Evolutionary conservation across 1,284 basidiomycete species (phyloP).

Genomic region (Sphagnurus paluster): DNA sequence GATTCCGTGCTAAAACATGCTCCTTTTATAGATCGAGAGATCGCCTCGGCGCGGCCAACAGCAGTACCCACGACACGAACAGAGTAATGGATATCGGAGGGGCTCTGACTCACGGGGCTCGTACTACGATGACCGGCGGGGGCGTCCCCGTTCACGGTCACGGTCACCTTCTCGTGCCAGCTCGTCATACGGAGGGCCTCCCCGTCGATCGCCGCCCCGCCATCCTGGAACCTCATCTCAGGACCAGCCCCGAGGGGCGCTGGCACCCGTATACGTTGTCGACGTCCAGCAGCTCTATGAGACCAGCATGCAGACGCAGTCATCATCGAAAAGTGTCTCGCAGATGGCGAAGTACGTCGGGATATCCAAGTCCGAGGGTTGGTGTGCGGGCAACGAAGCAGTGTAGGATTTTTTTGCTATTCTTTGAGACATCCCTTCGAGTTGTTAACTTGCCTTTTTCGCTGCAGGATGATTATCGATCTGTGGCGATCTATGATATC

Average conservation of each 20-base stretch:
- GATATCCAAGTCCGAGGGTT: constrained; percentile 23
- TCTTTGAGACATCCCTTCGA: not conserved
- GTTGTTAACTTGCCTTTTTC: not conserved
- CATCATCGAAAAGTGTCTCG: constrained; percentile 22
- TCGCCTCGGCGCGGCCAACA: too few relatives aligned
- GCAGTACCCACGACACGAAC: too few relatives aligned
- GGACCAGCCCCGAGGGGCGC: constrained; percentile 1
- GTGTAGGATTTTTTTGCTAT: constrained; percentile 22
- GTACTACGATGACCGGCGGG: constrained; percentile 12
- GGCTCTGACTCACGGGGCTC: too few relatives aligned
- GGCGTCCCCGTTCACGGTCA: constrained; percentile 18
- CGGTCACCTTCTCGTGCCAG: constrained; percentile 16
- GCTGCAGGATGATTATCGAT: constrained; percentile 27
- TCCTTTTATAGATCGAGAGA: too few relatives aligned
- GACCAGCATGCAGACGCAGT: constrained; percentile 25
- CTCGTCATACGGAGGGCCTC: not conserved
- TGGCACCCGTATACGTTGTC: constrained; percentile 32
- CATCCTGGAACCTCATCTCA: not conserved
- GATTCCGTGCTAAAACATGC: too few relatives aligned
- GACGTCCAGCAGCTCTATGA: constrained; percentile 31
- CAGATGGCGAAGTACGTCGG: constrained; percentile 26
- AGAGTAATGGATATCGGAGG: not conserved
- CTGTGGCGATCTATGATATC: constrained; percentile 36
- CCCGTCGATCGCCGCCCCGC: constrained; percentile 8
- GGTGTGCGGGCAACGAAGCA: constrained; percentile 42